Evolutionary conservation across 1,139 yeast genomes (phyloP), one percentile per base, ranked within the genome.

Genomic region (Entelexis paramagnoliae): DNA sequence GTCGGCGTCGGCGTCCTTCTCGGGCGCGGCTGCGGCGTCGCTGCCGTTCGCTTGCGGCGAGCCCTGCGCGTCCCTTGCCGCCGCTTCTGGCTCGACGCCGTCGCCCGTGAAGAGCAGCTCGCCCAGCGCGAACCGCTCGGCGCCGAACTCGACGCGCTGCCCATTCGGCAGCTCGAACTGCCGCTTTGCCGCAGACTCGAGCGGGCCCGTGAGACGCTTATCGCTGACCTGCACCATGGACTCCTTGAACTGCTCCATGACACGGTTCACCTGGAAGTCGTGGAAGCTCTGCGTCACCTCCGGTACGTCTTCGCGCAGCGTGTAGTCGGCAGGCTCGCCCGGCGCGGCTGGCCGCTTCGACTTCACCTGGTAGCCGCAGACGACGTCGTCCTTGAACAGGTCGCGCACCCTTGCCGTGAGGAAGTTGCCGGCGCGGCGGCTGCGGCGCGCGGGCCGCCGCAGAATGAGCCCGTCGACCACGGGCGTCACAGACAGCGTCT

Each of bases 391-490:
- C 8, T 30, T 30, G 36, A 42, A 30, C 43, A 58, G 55, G 32
- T 52, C 60, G 17, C 53, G 54, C 38, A 68, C 58, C 45, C 65
- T 64, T 20, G 51, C 51, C 53, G 61, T 66, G 33, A 71, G 56
- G 52, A 60, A 68, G 42, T 62, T 61, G 2, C 75, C 75, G 2
- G 74, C 74, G 49, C 56, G 55, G 13, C 60, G 59, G 26, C 70
- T 60, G 17, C 65, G 57, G 14, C 63, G 32, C 2, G 60, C 54
- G 9, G 62, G 56, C 34, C 84, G 64, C 77, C 83, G 59, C 54
- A 91, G 72, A 44, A 93, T 85, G 64, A 91, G 77, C 4, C 98
- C 98, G 68, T 91, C 99, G 50, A 89, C 78, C 2, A 91, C 93
- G 0, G 99, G 97, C 1, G 96, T 84, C 2, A 84, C 95, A 51